Evolutionary conservation across 805 yeast species (phyloP).

Genomic region (Wickerhamia fluorescens): DNA sequence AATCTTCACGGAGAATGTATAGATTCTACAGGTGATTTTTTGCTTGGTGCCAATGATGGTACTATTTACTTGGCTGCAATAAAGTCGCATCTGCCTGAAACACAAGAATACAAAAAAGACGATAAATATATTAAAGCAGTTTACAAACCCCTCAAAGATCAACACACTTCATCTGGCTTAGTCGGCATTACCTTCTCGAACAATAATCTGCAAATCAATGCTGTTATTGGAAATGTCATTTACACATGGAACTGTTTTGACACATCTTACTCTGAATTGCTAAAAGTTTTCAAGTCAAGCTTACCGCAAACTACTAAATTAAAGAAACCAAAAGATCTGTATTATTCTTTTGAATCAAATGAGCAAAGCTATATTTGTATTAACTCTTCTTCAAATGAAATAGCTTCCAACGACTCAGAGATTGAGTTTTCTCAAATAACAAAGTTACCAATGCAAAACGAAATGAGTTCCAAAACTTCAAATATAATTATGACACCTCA

Average conservation of each 20-base stretch:
- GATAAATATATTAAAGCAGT: conserved; percentile 27
- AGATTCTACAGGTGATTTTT: conserved; percentile 23
- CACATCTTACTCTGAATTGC: conserved; percentile 19
- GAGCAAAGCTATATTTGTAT: conserved; percentile 10
- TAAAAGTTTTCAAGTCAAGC: conserved; percentile 19
- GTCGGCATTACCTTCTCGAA: conserved; percentile 8
- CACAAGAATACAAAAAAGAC: conserved; percentile 25
- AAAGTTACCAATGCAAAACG: conserved; percentile 6
- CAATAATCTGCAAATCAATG: conserved; percentile 15
- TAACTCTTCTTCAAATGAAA: conserved; percentile 8
- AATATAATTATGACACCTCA: conserved; percentile 22
- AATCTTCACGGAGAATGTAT: conserved; percentile 2
- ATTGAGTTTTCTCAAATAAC: conserved; percentile 13
- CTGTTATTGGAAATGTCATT: conserved; percentile 13
- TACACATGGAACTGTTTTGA: conserved; percentile 31
- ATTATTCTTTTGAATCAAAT: conserved; percentile 10
- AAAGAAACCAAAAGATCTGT: conserved; percentile 1
- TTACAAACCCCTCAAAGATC: conserved; percentile 9
- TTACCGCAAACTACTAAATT: conserved; percentile 7
- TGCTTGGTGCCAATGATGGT: conserved; percentile 25
- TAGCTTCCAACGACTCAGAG: conserved; percentile 26
- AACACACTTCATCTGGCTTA: conserved; percentile 1
- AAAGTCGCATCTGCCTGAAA: conserved; percentile 20
- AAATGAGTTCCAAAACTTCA: conserved; percentile 3
- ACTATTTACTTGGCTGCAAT: conserved; percentile 18